These are phyloP conservation scores for Zygoascus sp. DNA, from an alignment of 1,139 yeast genomes.

Conservation along the genomic window DNA sequence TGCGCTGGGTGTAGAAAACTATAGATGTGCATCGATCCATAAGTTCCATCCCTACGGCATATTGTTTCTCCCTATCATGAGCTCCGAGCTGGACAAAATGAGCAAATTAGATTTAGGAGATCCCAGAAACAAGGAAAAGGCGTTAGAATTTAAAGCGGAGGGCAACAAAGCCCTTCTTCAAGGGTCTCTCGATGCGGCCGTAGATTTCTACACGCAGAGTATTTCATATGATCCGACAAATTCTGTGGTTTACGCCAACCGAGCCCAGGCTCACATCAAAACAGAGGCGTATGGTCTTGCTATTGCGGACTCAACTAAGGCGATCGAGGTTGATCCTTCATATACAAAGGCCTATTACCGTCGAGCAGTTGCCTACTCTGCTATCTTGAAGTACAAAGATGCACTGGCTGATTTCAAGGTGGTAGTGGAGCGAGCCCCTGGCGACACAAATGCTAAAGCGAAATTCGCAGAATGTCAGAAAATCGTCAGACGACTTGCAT, in stretches of 20 bases:
- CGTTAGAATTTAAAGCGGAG: slow-evolving; percentile 45
- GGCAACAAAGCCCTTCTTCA: slow-evolving; percentile 71
- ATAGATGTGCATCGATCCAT: too few relatives aligned
- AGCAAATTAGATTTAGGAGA: background rate
- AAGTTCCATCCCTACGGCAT: too few relatives aligned
- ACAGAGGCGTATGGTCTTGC: slow-evolving; percentile 85
- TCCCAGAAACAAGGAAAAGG: slow-evolving; percentile 13
- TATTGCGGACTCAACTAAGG: slow-evolving; percentile 66
- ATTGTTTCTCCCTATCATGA: too few relatives aligned
- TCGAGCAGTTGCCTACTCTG: slow-evolving; percentile 77
- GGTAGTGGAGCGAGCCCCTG: slow-evolving; percentile 61
- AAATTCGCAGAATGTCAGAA: slow-evolving; percentile 62
- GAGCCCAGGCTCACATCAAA: slow-evolving; percentile 88
- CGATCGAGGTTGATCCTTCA: slow-evolving; percentile 61
- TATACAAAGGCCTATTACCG: slow-evolving; percentile 77
- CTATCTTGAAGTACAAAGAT: slow-evolving; percentile 68
- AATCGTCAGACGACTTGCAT: slow-evolving; percentile 68
- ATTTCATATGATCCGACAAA: slow-evolving; percentile 61
- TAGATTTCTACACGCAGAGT: slow-evolving; percentile 71
- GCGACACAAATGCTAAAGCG: slow-evolving; percentile 62
- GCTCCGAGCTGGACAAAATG: background rate
- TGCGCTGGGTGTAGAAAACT: too few relatives aligned
- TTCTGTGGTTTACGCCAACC: slow-evolving; percentile 74
- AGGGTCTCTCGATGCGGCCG: slow-evolving; percentile 62
- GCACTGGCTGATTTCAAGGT: slow-evolving; percentile 67